phyloP scores from a whole-genome alignment of 306 rosid species.

The Lithocarpus polystachyus region DNA sequence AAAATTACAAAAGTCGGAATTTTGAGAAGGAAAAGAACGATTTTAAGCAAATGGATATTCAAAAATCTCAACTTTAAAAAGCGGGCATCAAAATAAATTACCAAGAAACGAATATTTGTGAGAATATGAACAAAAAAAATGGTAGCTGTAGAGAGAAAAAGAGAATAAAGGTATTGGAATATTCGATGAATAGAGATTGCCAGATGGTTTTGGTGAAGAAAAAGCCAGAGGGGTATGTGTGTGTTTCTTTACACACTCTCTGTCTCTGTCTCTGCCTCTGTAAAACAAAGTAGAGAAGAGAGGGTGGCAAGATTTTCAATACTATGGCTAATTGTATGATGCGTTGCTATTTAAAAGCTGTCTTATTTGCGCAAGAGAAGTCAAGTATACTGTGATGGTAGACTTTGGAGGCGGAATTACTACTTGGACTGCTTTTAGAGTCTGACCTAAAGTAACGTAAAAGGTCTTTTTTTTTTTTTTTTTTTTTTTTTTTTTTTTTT shows the following conservation, averaged over 20 bases:
- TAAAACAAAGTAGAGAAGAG: constrained; percentile 19
- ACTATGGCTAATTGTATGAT: neutral
- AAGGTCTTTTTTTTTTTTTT: too few relatives aligned
- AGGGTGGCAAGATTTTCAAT: constrained; percentile 19
- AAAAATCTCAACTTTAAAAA: constrained; percentile 3
- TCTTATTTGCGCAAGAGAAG: neutral
- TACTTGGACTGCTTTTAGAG: neutral
- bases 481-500: too few relatives aligned
- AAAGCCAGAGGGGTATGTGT: neutral
- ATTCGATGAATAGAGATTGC: neutral
- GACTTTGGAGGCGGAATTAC: neutral
- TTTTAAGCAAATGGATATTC: constrained; percentile 1
- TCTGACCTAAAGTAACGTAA: neutral
- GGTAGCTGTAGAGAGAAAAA: neutral
- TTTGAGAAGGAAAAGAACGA: constrained; percentile 1
- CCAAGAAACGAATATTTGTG: constrained; percentile 4
- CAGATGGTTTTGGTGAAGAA: neutral
- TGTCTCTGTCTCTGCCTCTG: constrained; percentile 11
- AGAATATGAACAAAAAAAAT: neutral
- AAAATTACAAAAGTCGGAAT: neutral
- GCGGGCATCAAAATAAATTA: neutral
- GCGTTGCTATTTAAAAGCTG: neutral
- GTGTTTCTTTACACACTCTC: neutral
- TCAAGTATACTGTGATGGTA: neutral
- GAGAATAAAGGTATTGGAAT: constrained; percentile 1